These are phyloP conservation scores for Hyaloscypha hepaticicola DNA, from an alignment of 495 filamentous ascomycete genomes.

Conservation along the genomic window DNA sequence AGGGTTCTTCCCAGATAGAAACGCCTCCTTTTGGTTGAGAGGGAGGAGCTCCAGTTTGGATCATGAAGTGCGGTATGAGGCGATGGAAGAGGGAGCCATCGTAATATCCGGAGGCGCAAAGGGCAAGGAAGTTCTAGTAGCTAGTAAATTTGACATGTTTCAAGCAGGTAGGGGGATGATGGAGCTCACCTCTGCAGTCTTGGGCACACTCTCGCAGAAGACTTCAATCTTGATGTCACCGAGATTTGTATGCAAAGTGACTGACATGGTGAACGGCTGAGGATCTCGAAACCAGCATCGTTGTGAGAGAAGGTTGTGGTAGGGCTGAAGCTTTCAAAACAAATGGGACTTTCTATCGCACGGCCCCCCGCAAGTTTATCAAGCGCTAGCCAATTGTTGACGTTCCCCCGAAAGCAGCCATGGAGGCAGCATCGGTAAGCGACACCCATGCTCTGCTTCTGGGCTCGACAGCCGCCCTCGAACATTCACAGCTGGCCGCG, in stretches of 20 bases:
- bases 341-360: background rate
- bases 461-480: background rate
- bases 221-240: slow-evolving; percentile 95
- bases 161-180: background rate
- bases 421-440: slow-evolving; percentile 4
- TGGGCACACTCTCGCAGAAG: slow-evolving; percentile 91
- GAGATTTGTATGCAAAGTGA: slow-evolving; percentile 81
- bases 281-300: background rate
- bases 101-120: slow-evolving; percentile 88
- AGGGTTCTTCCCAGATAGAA: slow-evolving; percentile 79
- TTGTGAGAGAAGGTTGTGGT: background rate
- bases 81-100: slow-evolving; percentile 89
- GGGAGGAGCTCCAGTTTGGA: slow-evolving; percentile 71
- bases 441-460: background rate
- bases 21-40: slow-evolving; percentile 72
- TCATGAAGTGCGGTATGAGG: slow-evolving; percentile 86
- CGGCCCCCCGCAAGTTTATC: slow-evolving; percentile 6
- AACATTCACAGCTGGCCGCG: background rate
- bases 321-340: slow-evolving; percentile 19
- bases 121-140: slow-evolving; percentile 87
- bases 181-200: slow-evolving; percentile 70
- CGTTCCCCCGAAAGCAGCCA: slow-evolving; percentile 2
- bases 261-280: slow-evolving; percentile 46
- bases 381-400: slow-evolving; percentile 2
- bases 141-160: slow-evolving; percentile 16